Evolutionary conservation across 2,329 filamentous ascomycete species (phyloP).

Genomic region (Hypoxylon sp.): DNA sequence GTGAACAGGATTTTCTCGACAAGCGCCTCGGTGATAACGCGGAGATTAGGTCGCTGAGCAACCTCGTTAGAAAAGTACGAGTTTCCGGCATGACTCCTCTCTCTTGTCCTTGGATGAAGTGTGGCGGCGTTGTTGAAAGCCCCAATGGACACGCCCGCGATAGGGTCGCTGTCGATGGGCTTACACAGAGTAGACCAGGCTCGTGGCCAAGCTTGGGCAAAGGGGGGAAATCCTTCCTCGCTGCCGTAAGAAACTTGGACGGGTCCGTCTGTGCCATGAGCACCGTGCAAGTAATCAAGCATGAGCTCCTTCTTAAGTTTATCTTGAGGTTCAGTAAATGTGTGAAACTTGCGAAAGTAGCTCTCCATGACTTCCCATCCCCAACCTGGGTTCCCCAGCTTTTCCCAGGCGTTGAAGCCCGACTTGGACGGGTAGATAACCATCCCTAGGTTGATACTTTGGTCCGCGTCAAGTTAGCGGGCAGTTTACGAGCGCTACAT

Average conservation of each 20-base stretch:
- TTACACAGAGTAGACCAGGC: conserved; percentile 25
- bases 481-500: not conserved
- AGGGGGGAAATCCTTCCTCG: conserved; percentile 27
- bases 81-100: conserved; percentile 32
- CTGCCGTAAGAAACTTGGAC: conserved; percentile 31
- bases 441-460: conserved; percentile 24
- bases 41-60: conserved; percentile 20
- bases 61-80: conserved; percentile 18
- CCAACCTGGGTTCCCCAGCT: conserved; percentile 58
- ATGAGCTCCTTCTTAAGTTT: conserved; percentile 34
- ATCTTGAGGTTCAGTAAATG: conserved; percentile 29
- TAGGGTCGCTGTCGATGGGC: conserved; percentile 29
- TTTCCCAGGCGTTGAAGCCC: conserved; percentile 58
- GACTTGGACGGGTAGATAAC: conserved; percentile 49
- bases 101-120: conserved; percentile 22
- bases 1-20: conserved; percentile 16
- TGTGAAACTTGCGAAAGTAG: conserved; percentile 53
- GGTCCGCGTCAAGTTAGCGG: conserved; percentile 1
- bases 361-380: conserved; percentile 55
- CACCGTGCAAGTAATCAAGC: conserved; percentile 24
- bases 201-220: conserved; percentile 24
- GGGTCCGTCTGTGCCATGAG: conserved; percentile 26
- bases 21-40: conserved; percentile 26
- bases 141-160: conserved; percentile 24
- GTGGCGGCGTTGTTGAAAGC: conserved; percentile 32